Evolutionary conservation across 169 alveolate species (phyloP).

Genomic region (Cystoisospora suis): DNA sequence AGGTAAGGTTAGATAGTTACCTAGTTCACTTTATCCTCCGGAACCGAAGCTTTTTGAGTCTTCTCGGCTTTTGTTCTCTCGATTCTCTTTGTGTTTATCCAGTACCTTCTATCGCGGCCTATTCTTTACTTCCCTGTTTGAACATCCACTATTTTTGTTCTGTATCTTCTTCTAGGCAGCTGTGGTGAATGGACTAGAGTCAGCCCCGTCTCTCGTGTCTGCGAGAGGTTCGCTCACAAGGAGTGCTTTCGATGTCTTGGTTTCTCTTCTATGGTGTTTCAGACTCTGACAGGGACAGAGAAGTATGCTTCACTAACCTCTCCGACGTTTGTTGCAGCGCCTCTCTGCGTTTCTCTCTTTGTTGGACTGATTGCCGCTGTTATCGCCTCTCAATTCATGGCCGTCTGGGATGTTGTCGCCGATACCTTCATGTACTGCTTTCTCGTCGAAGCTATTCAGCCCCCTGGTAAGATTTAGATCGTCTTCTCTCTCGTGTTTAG

Average conservation of each 20-base stretch:
- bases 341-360: constrained; percentile 62
- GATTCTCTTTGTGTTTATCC: no score
- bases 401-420: constrained; percentile 62
- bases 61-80: no score
- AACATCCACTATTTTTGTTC: no score
- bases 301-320: constrained; percentile 56
- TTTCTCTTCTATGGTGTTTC: neutral
- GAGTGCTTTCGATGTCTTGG: neutral
- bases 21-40: no score
- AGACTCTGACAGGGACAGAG: constrained; percentile 62
- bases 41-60: no score
- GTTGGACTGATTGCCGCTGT: constrained; percentile 30
- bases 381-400: constrained; percentile 39
- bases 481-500: neutral
- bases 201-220: no score
- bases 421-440: constrained; percentile 68
- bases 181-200: no score
- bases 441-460: constrained; percentile 59
- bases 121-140: no score
- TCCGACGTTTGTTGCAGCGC: constrained; percentile 57
- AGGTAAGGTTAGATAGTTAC: no score
- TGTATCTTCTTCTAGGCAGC: no score
- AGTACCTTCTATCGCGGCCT: no score
- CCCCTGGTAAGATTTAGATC: constrained; percentile 39
- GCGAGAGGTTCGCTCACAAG: no score